phyloP scores from a whole-genome alignment of 495 filamentous ascomycete genomes.

The Xanthoparmelia taractica region DNA sequence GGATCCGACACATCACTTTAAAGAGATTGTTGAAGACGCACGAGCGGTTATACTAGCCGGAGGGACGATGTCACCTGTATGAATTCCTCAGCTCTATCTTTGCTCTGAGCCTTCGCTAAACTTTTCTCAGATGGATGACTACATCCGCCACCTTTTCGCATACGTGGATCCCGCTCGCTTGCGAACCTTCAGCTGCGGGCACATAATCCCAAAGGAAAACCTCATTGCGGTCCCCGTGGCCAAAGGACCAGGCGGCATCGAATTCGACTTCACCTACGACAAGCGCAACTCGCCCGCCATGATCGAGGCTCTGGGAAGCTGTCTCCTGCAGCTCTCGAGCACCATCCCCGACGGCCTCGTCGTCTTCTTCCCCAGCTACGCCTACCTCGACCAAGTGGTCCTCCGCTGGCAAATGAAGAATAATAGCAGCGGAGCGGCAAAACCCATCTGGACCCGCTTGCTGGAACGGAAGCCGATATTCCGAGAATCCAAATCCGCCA shows the following conservation, averaged over 20 bases:
- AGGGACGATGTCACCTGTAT: conserved; percentile 90
- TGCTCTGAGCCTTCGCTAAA: conserved; percentile 8
- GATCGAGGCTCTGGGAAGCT: conserved; percentile 66
- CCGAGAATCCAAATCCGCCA: conserved; percentile 51
- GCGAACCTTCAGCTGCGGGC: conserved; percentile 80
- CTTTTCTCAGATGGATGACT: conserved; percentile 66
- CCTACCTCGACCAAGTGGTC: conserved; percentile 71
- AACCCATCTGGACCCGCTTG: conserved; percentile 44
- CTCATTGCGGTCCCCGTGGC: conserved; percentile 63
- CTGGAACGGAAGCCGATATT: conserved; percentile 56
- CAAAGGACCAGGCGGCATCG: conserved; percentile 45
- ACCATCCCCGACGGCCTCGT: conserved; percentile 84
- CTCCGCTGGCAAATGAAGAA: conserved; percentile 53
- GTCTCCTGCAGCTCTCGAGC: conserved; percentile 60
- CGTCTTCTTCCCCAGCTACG: conserved; percentile 94
- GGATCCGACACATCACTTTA: conserved; percentile 90
- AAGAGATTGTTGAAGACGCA: conserved; percentile 76
- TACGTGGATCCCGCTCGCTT: conserved; percentile 58
- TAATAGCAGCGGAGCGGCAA: conserved; percentile 20
- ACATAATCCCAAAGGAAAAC: conserved; percentile 81
- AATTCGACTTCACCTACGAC: conserved; percentile 83
- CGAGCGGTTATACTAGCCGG: conserved; percentile 86
- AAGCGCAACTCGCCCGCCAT: conserved; percentile 53
- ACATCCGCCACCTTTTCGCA: conserved; percentile 74
- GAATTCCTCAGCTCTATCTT: neutral